Percentiles rank a stretch among this genome's conserved stretches.
These are phyloP conservation scores for Inosperma sp. DNA, from an alignment of 768 basidiomycete genomes.

Conservation along the genomic window DNA sequence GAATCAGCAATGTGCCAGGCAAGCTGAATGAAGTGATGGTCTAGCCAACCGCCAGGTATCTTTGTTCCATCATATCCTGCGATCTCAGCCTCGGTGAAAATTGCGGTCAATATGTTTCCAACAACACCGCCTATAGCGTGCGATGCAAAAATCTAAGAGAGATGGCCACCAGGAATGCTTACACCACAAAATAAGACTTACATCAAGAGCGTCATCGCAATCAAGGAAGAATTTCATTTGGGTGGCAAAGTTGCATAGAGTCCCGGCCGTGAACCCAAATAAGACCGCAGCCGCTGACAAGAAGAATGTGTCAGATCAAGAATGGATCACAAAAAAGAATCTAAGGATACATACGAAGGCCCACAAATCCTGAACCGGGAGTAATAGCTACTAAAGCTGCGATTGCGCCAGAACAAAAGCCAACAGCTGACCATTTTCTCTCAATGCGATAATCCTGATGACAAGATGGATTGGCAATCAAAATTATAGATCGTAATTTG, in stretches of 20 bases:
- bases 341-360: too few relatives aligned
- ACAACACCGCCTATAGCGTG: constrained; percentile 81
- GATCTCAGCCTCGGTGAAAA: constrained; percentile 80
- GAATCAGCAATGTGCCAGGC: constrained; percentile 82
- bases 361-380: constrained; percentile 77
- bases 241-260: too few relatives aligned
- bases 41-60: constrained; percentile 84
- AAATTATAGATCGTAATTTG: background rate
- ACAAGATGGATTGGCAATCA: background rate
- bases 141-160: too few relatives aligned
- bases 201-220: constrained; percentile 82
- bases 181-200: constrained; percentile 28
- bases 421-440: constrained; percentile 88
- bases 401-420: constrained; percentile 97
- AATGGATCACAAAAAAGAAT: constrained; percentile 12
- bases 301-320: constrained; percentile 6
- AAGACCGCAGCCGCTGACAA: too few relatives aligned
- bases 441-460: constrained; percentile 85
- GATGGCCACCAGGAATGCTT: background rate
- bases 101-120: constrained; percentile 78
- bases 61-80: constrained; percentile 73
- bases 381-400: too few relatives aligned
- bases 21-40: constrained; percentile 77
- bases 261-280: too few relatives aligned
- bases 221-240: constrained; percentile 80